Evolutionary conservation across 768 basidiomycete species (phyloP).

Genomic region (Naganishia onofrii): DNA sequence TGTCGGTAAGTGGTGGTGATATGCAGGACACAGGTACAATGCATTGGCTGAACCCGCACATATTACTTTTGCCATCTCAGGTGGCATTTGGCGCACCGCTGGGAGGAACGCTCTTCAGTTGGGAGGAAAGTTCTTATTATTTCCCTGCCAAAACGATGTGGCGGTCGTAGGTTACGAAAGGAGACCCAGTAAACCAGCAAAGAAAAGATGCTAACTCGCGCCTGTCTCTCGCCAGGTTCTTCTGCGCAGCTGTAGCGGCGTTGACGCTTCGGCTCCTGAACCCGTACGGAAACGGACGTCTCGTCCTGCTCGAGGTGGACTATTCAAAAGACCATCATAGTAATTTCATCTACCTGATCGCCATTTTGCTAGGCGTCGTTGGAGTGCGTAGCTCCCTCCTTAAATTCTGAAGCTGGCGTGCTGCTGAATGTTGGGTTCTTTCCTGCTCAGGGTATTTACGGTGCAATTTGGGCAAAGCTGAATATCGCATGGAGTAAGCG

Average conservation of each 20-base stretch:
- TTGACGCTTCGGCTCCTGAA: constrained; percentile 77
- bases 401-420: neutral
- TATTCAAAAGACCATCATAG: constrained; percentile 81
- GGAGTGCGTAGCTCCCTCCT: constrained; percentile 60
- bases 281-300: constrained; percentile 91
- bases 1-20: constrained; percentile 57
- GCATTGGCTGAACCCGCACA: neutral
- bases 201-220: neutral
- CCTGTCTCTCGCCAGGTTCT: constrained; percentile 61
- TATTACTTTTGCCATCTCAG: constrained; percentile 8
- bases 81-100: constrained; percentile 97
- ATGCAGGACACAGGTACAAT: too few species aligned
- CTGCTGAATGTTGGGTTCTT: constrained; percentile 25
- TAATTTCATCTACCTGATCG: constrained; percentile 70
- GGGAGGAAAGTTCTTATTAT: constrained; percentile 96
- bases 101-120: constrained; percentile 58
- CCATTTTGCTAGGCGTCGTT: constrained; percentile 70
- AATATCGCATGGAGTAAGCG: constrained; percentile 85
- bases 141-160: constrained; percentile 86
- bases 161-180: constrained; percentile 65
- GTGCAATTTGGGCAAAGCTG: constrained; percentile 62
- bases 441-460: constrained; percentile 73
- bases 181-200: neutral
- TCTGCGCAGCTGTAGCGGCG: constrained; percentile 80
- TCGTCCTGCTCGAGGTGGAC: constrained; percentile 62